Evolutionary conservation across 1,284 basidiomycete genomes (phyloP), one percentile per base, ranked within the genome.

Genomic region (Sparassis latifolia): DNA sequence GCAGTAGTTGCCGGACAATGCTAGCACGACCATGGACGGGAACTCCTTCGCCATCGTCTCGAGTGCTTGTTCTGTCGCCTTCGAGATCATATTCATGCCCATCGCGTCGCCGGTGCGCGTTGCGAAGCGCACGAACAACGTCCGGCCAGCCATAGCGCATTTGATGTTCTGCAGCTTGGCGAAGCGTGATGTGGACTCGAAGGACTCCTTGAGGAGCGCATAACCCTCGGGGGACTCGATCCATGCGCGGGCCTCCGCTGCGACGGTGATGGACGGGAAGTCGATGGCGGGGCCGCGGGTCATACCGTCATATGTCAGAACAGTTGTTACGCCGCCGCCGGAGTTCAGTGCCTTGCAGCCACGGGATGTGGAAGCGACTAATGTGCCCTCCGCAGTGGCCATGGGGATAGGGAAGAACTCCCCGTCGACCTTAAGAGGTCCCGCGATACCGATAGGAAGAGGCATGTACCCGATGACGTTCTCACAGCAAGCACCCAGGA

Each of bases 41-140:
- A 93, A 99, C 63, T 86, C 72, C 55, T 78, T 75, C 58, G 80
- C 78, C 77, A 99, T 81, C 33, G 78, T 79, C 62, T 89, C 89
- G 20, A 99, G 79, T 27, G 94, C 92, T 70, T 92, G 92, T 73
- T 99, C 97, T 6, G 91, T 93, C 5, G 94, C 94, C 71, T 96
- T 96, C 30, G 86, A 89, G 65, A 94, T 92, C 96, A 99, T 99
- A 76, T 99, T 99, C 97, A 99, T 99, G 33, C 96, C 96, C 96
- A 99, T 99, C 32, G 96, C 97, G 65, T 99, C 97, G 50, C 97
- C 97, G 0, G 97, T 99, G 48, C 79, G 86, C 52, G 94, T 98
- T 44, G 90, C 90, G 64, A 99, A 98, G 45, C 97, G 82, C n/a
- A 98, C 86, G 67, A 88, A 99, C 39, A 99, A 74, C 38, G 94